Percentiles rank a stretch among this genome's conserved stretches.
These are phyloP conservation scores for Vaccinium macrocarpon DNA, from an alignment of 148 eudicot species.

Conservation along the genomic window DNA sequence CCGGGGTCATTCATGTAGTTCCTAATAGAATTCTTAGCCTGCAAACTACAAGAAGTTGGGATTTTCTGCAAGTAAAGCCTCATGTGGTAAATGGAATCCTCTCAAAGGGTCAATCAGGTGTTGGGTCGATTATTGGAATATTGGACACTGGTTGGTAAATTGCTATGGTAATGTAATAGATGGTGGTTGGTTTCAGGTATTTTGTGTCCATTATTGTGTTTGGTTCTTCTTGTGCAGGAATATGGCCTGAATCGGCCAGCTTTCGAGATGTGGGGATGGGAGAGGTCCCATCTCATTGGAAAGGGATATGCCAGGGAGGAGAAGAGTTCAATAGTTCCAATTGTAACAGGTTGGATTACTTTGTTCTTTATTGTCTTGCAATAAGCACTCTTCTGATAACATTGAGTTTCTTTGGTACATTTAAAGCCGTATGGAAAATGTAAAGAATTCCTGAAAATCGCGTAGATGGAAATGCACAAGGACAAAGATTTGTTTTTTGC, in stretches of 20 bases:
- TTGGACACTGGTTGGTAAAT: conserved; percentile 51
- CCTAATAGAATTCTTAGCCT: conserved; percentile 32
- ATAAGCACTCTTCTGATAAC: background rate
- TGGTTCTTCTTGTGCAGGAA: conserved; percentile 18
- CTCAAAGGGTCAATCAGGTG: conserved; percentile 32
- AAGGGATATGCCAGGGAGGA: conserved; percentile 47
- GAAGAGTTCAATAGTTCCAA: conserved; percentile 38
- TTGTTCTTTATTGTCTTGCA: background rate
- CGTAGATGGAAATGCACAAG: background rate
- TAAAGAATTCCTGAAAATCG: background rate
- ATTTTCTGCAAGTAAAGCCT: conserved; percentile 42
- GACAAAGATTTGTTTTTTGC: too few species aligned
- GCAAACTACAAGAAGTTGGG: conserved; percentile 64
- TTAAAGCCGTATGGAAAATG: background rate
- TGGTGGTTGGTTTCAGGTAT: background rate
- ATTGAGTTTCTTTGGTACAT: background rate
- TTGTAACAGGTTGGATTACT: conserved; percentile 40
- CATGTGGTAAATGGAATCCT: conserved; percentile 34
- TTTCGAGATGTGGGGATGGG: conserved; percentile 41
- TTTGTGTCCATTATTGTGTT: background rate
- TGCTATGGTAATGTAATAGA: background rate
- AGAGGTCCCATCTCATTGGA: conserved; percentile 43
- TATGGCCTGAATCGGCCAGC: conserved; percentile 58
- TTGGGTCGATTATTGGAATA: conserved; percentile 46
- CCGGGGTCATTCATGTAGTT: conserved; percentile 41